phyloP scores from a whole-genome alignment of 192 early-diverging fungal genomes.

The Entomortierella chlamydospora region DNA sequence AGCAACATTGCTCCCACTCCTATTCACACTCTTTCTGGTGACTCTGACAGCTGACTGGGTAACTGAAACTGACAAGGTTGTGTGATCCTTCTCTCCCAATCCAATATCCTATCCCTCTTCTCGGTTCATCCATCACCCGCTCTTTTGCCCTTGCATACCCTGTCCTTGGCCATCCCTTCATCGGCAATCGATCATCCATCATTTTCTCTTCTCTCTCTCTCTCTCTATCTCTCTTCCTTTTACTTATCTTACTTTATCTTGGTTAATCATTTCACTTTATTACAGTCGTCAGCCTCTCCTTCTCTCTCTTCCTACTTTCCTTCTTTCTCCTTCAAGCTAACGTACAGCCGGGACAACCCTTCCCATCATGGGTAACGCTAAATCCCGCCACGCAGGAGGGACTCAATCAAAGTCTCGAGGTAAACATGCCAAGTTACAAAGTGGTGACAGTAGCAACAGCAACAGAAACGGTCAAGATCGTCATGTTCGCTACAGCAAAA shows the following conservation, averaged over 20 bases:
- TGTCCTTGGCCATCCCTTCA: not conserved
- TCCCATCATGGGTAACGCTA: slow-evolving; percentile 45
- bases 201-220: not conserved
- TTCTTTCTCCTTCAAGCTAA: not conserved
- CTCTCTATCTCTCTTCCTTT: slow-evolving; percentile 4
- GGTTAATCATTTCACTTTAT: not conserved
- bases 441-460: slow-evolving; percentile 6
- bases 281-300: not conserved
- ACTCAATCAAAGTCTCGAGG: slow-evolving; percentile 14
- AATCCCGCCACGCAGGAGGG: slow-evolving; percentile 39
- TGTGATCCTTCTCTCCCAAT: not conserved
- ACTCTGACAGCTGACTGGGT: not conserved
- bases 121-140: not conserved
- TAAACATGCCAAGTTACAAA: slow-evolving; percentile 27
- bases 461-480: not conserved
- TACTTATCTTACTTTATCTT: not conserved
- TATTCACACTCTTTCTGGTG: not conserved
- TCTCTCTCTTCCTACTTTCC: not conserved
- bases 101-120: too few species aligned
- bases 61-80: slow-evolving; percentile 20
- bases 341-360: not conserved
- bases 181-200: not conserved
- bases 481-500: slow-evolving; percentile 3
- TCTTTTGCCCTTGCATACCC: not conserved
- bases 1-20: not conserved